Evolutionary conservation across 1,284 basidiomycete species (phyloP).

Genomic region (Athelia psychrophila): DNA sequence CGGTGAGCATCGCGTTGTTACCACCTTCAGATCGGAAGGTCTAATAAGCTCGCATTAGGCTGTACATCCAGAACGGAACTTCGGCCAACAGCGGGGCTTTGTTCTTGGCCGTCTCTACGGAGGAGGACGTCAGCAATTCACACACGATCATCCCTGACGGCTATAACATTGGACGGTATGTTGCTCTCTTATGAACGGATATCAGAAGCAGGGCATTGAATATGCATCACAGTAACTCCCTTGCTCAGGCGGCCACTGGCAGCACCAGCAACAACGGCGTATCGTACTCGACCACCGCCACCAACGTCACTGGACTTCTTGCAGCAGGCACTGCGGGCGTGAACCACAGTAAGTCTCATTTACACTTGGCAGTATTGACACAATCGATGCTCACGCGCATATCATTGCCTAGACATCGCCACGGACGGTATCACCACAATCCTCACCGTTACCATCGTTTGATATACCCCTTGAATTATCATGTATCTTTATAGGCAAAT

Average conservation of each 20-base stretch:
- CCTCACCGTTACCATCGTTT: constrained; percentile 39
- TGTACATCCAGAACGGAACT: constrained; percentile 60
- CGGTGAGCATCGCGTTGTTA: constrained; percentile 35
- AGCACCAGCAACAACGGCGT: constrained; percentile 38
- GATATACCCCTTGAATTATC: constrained; percentile 9
- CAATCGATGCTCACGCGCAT: constrained; percentile 1
- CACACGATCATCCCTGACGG: constrained; percentile 56
- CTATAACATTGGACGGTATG: constrained; percentile 48
- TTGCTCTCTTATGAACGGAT: not conserved
- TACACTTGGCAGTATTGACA: not conserved
- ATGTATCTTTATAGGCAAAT: not conserved
- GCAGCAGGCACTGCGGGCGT: constrained; percentile 46
- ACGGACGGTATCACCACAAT: constrained; percentile 44
- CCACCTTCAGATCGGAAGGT: not conserved
- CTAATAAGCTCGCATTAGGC: constrained; percentile 16
- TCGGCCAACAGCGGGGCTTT: constrained; percentile 53
- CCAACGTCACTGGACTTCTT: constrained; percentile 48
- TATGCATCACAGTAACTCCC: constrained; percentile 15
- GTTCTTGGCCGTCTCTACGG: constrained; percentile 65
- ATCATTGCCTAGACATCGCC: constrained; percentile 34
- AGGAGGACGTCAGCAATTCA: constrained; percentile 40
- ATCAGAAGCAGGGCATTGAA: no score
- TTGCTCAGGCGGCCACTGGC: constrained; percentile 40
- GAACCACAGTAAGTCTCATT: constrained; percentile 35
- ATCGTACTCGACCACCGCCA: constrained; percentile 45